These are phyloP conservation scores for Smallanthus sonchifolius DNA, from an alignment of 129 eudicot species.

Conservation along the genomic window DNA sequence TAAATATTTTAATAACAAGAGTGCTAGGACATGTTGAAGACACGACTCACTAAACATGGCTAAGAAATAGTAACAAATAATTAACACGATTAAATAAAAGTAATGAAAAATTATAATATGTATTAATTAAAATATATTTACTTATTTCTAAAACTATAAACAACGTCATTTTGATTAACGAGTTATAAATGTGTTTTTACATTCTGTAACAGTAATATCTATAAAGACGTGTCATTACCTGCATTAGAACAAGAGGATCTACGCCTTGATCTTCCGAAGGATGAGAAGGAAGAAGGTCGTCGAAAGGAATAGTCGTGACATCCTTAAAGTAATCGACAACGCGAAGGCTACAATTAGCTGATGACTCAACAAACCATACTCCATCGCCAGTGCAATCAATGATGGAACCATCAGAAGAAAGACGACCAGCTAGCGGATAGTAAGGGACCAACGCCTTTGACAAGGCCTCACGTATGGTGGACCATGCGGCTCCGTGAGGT, in stretches of 20 bases:
- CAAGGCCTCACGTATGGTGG: conserved; percentile 33
- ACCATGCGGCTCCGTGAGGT: conserved; percentile 15
- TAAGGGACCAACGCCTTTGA: conserved; percentile 60
- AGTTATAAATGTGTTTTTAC: not conserved
- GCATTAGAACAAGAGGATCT: conserved; percentile 56
- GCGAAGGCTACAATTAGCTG: conserved; percentile 36
- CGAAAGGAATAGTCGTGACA: conserved; percentile 34
- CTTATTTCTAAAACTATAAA: too few species aligned
- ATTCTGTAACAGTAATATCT: not conserved
- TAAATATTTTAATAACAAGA: too few species aligned
- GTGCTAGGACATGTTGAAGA: too few species aligned
- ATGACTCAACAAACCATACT: conserved; percentile 54
- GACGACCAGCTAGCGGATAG: conserved; percentile 70
- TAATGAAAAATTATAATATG: too few species aligned
- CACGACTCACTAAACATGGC: too few species aligned
- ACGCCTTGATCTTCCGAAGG: conserved; percentile 16
- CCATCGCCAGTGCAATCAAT: conserved; percentile 52
- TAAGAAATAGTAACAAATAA: too few species aligned
- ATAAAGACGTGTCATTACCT: conserved; percentile 23
- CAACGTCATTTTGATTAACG: too few species aligned
- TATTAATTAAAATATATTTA: too few species aligned
- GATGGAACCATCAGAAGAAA: conserved; percentile 23
- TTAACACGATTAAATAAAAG: too few species aligned
- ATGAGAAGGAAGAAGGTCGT: conserved; percentile 37
- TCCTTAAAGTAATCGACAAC: conserved; percentile 44